Conservation (phyloP, 2,329 filamentous ascomycete genomes). For the Colletotrichum lupini region DNA sequence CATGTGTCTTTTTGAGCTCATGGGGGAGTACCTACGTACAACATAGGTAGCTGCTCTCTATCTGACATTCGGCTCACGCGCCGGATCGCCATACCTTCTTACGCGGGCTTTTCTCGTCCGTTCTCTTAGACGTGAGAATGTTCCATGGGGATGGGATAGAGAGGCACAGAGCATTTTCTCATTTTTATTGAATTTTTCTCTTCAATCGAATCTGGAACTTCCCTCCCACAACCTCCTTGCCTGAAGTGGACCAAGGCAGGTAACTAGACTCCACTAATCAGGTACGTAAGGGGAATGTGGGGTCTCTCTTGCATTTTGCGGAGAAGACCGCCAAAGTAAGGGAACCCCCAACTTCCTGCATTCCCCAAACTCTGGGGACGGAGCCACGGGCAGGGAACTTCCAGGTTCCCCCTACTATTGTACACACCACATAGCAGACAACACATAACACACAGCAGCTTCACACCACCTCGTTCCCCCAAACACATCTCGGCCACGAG, state of each 20-base stretch:
- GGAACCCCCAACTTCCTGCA: conserved; percentile 18
- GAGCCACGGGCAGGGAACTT: neutral
- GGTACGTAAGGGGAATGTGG: conserved; percentile 29
- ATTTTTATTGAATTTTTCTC: neutral
- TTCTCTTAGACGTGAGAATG: neutral
- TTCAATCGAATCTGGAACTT: neutral
- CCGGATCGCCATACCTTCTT: neutral
- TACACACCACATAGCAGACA: no score
- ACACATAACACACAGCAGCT: no score
- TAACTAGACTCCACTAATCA: conserved; percentile 5
- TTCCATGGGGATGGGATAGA: neutral
- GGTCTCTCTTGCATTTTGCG: conserved; percentile 21
- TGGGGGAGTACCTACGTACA: neutral
- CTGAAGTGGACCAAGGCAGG: neutral
- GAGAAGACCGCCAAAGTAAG: conserved; percentile 23
- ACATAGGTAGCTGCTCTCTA: neutral
- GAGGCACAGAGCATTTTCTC: neutral
- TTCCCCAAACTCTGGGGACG: conserved; percentile 26
- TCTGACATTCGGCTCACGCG: neutral
- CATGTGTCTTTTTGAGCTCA: neutral
- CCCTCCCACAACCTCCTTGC: neutral
- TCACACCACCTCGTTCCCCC: neutral
- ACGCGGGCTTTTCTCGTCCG: neutral
- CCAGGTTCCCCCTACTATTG: neutral
- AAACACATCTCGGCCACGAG: conserved; percentile 17